Evolutionary conservation across 2,329 filamentous ascomycete genomes (phyloP).

Genomic region (Cytospora mali): DNA sequence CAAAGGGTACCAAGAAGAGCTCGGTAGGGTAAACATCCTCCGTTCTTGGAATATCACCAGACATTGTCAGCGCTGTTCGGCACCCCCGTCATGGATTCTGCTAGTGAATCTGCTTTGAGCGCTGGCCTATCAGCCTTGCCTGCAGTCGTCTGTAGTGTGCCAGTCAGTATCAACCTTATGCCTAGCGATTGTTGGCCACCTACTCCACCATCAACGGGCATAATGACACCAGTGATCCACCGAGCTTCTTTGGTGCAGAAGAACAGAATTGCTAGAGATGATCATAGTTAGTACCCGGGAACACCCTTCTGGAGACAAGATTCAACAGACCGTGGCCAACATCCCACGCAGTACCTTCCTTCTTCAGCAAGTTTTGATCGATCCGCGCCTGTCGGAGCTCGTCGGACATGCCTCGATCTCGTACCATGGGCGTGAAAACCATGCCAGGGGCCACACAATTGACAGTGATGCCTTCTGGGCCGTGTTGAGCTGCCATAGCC

Average conservation of each 20-base stretch:
- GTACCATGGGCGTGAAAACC: constrained; percentile 36
- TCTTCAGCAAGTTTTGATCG: constrained; percentile 34
- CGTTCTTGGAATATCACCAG: too few relatives aligned
- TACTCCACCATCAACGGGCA: constrained; percentile 37
- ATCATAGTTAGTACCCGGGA: neutral
- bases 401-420: constrained; percentile 34
- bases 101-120: constrained; percentile 15
- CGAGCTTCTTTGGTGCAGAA: constrained; percentile 35
- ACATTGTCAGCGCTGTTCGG: too few relatives aligned
- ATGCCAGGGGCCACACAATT: constrained; percentile 43
- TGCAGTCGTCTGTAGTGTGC: constrained; percentile 11
- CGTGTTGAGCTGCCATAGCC: constrained; percentile 50
- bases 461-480: constrained; percentile 45
- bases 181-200: neutral
- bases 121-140: constrained; percentile 20
- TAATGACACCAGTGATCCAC: constrained; percentile 36
- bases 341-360: constrained; percentile 35
- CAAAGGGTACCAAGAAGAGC: too few relatives aligned
- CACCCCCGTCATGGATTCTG: neutral
- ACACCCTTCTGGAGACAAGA: neutral
- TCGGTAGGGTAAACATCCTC: too few relatives aligned
- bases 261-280: constrained; percentile 31
- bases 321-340: constrained; percentile 33
- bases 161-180: neutral
- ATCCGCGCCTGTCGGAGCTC: constrained; percentile 35